phyloP scores from a whole-genome alignment of 176 grass and related monocot species.

The Rhipidocladum racemiflorum region DNA sequence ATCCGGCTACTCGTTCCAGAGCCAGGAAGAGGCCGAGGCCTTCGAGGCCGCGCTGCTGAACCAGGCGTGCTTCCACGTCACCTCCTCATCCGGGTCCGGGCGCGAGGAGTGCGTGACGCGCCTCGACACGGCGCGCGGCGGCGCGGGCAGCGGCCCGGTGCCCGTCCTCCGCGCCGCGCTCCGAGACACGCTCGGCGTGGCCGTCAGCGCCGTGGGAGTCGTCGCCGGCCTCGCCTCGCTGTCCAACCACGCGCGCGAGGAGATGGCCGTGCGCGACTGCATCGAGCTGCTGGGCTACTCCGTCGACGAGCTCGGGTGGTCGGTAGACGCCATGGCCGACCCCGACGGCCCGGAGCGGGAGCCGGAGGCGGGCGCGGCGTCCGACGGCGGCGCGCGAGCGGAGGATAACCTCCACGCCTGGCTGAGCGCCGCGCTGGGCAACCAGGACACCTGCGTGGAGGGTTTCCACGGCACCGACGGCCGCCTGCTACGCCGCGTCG shows the following conservation, averaged over 20 bases:
- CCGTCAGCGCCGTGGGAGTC: slow-evolving; percentile 31
- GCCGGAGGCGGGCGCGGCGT: not conserved
- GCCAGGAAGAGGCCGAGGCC: slow-evolving; percentile 55
- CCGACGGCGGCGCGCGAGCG: slow-evolving; percentile 5
- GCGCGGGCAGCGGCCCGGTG: slow-evolving; percentile 40
- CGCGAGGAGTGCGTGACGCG: slow-evolving; percentile 48
- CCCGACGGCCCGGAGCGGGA: not conserved
- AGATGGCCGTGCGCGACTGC: slow-evolving; percentile 83
- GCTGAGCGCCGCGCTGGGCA: slow-evolving; percentile 75
- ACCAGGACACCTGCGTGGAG: slow-evolving; percentile 86
- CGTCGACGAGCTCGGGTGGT: slow-evolving; percentile 77
- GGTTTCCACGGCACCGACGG: slow-evolving; percentile 71
- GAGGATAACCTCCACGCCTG: slow-evolving; percentile 69
- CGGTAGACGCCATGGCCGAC: slow-evolving; percentile 58
- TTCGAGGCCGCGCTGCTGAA: slow-evolving; percentile 72
- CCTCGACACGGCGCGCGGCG: slow-evolving; percentile 43
- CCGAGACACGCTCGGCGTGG: slow-evolving; percentile 63
- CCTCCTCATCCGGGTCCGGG: not conserved
- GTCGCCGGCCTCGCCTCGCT: slow-evolving; percentile 46
- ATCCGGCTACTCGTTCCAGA: slow-evolving; percentile 28
- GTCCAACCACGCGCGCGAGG: slow-evolving; percentile 51
- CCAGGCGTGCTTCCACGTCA: slow-evolving; percentile 83
- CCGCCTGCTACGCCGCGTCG: slow-evolving; percentile 44
- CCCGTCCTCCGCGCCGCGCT: slow-evolving; percentile 81
- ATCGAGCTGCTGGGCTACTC: slow-evolving; percentile 81